These are phyloP conservation scores for Nannochloris sp. DNA, from an alignment of 139 green algal species.

Conservation along the genomic window DNA sequence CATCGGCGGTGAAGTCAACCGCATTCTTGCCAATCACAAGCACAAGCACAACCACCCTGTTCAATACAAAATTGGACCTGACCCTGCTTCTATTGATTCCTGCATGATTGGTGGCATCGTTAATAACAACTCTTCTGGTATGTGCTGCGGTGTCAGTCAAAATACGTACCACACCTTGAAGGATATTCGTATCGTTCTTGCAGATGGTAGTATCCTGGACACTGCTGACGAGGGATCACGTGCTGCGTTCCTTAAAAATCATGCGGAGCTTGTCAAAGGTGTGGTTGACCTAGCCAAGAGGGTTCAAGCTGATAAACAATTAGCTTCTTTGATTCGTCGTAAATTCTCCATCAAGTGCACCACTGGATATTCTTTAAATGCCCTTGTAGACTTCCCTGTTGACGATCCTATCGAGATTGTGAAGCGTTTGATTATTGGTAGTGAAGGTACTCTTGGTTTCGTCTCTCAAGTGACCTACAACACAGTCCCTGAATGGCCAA, in stretches of 20 bases:
- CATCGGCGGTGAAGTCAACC: constrained; percentile 93
- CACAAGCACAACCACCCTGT: constrained; percentile 42
- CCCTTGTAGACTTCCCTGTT: constrained; percentile 88
- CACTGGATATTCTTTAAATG: constrained; percentile 84
- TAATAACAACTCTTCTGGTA: constrained; percentile 95
- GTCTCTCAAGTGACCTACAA: constrained; percentile 84
- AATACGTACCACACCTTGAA: constrained; percentile 94
- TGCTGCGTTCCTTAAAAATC: constrained; percentile 67
- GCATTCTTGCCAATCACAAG: constrained; percentile 62
- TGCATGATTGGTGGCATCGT: constrained; percentile 93
- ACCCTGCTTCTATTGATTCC: constrained; percentile 91
- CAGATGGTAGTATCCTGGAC: constrained; percentile 91
- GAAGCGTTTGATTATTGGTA: constrained; percentile 90
- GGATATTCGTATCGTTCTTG: constrained; percentile 90
- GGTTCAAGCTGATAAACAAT: constrained; percentile 68
- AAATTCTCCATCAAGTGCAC: constrained; percentile 99
- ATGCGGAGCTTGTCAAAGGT: constrained; percentile 65
- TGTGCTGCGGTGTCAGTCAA: constrained; percentile 95
- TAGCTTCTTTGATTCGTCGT: constrained; percentile 81
- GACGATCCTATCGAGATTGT: constrained; percentile 94
- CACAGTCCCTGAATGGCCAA: constrained; percentile 82
- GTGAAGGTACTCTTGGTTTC: constrained; percentile 91
- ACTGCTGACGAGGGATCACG: constrained; percentile 68
- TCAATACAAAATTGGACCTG: constrained; percentile 97
- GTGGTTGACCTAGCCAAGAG: constrained; percentile 61